Base-by-base conservation (phyloP, 371 early-diverging fungal species). In the Mortierella sp. region DNA sequence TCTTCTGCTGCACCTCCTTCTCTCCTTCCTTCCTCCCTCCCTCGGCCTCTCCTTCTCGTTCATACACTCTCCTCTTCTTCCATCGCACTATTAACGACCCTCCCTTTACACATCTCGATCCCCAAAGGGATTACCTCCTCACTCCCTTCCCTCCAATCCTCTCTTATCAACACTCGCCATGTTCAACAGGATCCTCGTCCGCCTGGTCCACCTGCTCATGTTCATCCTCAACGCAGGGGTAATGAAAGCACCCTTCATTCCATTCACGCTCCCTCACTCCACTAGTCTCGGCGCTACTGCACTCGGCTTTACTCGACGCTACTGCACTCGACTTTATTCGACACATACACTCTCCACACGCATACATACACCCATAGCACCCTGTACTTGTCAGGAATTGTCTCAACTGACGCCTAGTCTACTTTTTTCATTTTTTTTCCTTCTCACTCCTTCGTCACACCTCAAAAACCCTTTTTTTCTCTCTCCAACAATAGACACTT, bases 171-270 rank as follows among this genome's bases (percentile, higher is more conserved):
- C 67, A 13, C 72, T 26, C 80, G 31, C 24, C 26, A 80, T 83
- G 83, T 55, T 80, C 74, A 75, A 37, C 79, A 79, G 72, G 44
- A 80, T 79, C 51, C 44, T 72, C n/a, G 77, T 75, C 72, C 74
- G 61, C 46, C 19, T 74, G 71, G 69, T 83, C 51, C 83, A 83
- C 55, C n/a, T 70, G 57, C 14, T 67, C 77, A 70, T 80, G 72
- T 83, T 83, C 75, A 72, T 80, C 73, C 31, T 83, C 37, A 61
- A 73, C 50, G 80, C 80, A 55, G 80, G 77, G 83, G 83, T 83
- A 83, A 70, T 19, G 16, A 28, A 14, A 61, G 11, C 61, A 34
- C 19, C 31, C 3, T 43, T 24, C 37, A 51, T 51, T 19, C 9
- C 48, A 14, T 50, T 67, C 44, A 37, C 26, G 48, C 19, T 59